Evolutionary conservation across 805 yeast genomes (phyloP), one percentile per base, ranked within the genome.

Genomic region (Teunomyces cretensis): DNA sequence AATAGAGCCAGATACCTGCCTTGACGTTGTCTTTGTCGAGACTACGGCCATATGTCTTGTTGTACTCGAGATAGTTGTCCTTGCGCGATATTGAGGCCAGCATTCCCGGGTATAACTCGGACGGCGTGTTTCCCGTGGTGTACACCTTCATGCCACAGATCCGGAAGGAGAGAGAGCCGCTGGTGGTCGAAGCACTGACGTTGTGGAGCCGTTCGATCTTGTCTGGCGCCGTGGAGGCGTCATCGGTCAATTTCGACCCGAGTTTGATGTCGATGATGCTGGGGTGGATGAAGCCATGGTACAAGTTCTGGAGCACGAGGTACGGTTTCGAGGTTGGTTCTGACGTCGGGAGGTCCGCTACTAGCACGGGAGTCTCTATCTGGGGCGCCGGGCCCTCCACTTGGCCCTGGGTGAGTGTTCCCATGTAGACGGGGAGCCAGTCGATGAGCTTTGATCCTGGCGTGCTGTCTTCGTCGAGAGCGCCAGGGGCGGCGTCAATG

Each of bases 61-160:
- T 80, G 49, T 80, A 81, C 12, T 62, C 67, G 2, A 78, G 49
- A 53, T 83, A 83, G 1, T 67, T 72, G 2, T 70, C 71, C 6
- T 58, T 62, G 3, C 57, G 24, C 13, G 17, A 4, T 12, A 19
- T 40, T 1, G 60, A 33, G 37, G 51, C 19, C 43, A 52, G n/a
- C 31, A 43, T 38, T 42, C 13, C 12, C 11, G 14, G 38, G 9
- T 30, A 22, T 4, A 47, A 16, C 11, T 39, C 38, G 9, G 42
- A 33, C 15, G 32, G 33, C 30, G 47, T 47, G 2, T 35, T 43
- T 4, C 9, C 4, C 24, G 50, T 49, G 22, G 54, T 47, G 51
- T 62, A 73, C 4, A 84, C 63, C 49, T 83, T 83, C 92, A 92
- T 87, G 0, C 99, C 99, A 55, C 98, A 91, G 2, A 92, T 80